Conservation (phyloP, 2,329 filamentous ascomycete species). For the Diaporthe citrichinensis region DNA sequence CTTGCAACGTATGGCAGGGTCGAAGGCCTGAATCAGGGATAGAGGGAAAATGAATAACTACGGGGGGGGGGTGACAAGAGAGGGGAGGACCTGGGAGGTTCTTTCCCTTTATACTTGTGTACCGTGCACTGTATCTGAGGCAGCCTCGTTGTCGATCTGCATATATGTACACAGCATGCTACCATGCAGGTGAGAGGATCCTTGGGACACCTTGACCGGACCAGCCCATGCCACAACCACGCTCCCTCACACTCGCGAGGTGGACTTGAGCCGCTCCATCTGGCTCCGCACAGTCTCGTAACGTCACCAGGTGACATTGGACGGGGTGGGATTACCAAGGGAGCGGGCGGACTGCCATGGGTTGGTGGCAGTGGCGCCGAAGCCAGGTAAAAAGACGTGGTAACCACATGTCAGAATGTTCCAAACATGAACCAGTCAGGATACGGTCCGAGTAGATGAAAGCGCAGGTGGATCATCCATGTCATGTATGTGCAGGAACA, state of each 20-base stretch:
- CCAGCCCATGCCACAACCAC: background rate
- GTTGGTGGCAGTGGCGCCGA: slow-evolving; percentile 26
- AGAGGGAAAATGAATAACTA: background rate
- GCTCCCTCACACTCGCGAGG: background rate
- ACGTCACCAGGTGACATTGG: background rate
- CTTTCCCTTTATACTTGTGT: slow-evolving; percentile 35
- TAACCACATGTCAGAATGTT: slow-evolving; percentile 21
- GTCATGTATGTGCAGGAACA: slow-evolving; percentile 30
- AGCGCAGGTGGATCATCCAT: slow-evolving; percentile 10
- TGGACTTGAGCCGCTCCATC: slow-evolving; percentile 6
- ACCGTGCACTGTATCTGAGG: slow-evolving; percentile 14
- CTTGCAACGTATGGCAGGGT: background rate
- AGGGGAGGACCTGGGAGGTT: slow-evolving; percentile 17
- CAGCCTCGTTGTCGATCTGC: slow-evolving; percentile 17
- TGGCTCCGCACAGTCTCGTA: slow-evolving; percentile 27
- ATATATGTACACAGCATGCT: slow-evolving; percentile 1
- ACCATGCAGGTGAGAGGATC: slow-evolving; percentile 1
- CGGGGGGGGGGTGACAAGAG: background rate
- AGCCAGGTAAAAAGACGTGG: slow-evolving; percentile 9
- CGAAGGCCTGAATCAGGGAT: slow-evolving; percentile 1
- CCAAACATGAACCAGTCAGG: background rate
- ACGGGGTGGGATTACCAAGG: slow-evolving; percentile 22
- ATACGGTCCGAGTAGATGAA: background rate
- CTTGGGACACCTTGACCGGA: slow-evolving; percentile 5
- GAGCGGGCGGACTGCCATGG: slow-evolving; percentile 17